A percentile compares a stretch with the other conserved stretches of the same genome.
These are phyloP conservation scores for Beauveria caledonica DNA, from an alignment of 2,329 filamentous ascomycete species.

Conservation along the genomic window DNA sequence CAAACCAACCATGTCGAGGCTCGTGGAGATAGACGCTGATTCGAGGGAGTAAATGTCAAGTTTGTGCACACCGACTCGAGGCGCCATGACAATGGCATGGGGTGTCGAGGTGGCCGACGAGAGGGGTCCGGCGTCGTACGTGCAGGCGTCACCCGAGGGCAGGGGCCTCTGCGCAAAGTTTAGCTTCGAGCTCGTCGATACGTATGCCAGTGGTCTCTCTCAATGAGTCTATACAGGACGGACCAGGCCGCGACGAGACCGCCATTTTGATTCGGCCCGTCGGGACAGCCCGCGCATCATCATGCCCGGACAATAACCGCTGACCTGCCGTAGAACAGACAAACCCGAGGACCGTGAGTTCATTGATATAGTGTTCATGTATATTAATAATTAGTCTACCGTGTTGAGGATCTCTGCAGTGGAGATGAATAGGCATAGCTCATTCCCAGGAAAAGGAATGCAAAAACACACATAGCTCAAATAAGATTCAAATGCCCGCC, in stretches of 20 bases:
- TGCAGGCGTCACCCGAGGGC: neutral
- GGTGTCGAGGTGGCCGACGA: neutral
- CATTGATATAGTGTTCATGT: neutral
- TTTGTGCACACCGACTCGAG: neutral
- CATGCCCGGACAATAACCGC: neutral
- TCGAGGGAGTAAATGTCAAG: neutral
- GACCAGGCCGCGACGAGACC: neutral
- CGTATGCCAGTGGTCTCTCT: neutral
- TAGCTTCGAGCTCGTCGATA: neutral
- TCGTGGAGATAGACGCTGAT: no score
- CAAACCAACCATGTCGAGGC: neutral
- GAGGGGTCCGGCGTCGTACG: neutral
- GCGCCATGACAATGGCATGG: neutral
- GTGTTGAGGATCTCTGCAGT: neutral
- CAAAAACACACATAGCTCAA: neutral
- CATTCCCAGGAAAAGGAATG: neutral
- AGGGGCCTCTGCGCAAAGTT: neutral
- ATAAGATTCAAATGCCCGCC: neutral
- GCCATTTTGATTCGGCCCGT: neutral
- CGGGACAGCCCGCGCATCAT: no score
- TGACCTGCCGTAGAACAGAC: neutral
- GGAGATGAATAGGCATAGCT: neutral
- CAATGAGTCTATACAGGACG: neutral
- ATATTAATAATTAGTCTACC: neutral
- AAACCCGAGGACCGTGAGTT: no score